Percentiles rank a stretch among this genome's conserved stretches.
Evolutionary conservation across 257 asterid species (phyloP).

Genomic region (Capsicum pubescens): DNA sequence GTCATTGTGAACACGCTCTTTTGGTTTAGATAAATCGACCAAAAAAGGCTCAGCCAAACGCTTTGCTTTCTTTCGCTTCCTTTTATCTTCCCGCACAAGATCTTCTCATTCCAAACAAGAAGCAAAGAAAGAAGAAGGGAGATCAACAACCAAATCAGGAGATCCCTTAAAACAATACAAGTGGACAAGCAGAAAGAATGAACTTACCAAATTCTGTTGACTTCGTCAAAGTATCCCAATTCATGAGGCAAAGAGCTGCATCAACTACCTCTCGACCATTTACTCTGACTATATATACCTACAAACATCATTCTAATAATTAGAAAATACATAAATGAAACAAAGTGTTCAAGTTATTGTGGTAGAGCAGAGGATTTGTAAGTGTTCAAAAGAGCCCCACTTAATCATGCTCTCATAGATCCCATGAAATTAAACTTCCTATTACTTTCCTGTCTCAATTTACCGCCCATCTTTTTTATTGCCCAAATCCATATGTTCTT

Average conservation of each 20-base stretch:
- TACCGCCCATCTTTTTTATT: not conserved
- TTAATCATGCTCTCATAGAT: not conserved
- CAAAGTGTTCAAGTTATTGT: not conserved
- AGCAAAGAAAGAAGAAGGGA: conserved; percentile 31
- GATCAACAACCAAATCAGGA: conserved; percentile 25
- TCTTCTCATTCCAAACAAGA: conserved; percentile 41
- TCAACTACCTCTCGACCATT: conserved; percentile 53
- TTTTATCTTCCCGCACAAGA: conserved; percentile 46
- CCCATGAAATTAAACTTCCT: not conserved
- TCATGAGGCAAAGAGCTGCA: conserved; percentile 81
- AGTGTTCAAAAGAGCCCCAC: not conserved
- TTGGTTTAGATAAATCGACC: conserved; percentile 43
- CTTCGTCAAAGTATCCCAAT: conserved; percentile 46
- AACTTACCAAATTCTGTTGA: conserved; percentile 51
- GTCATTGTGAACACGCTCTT: conserved; percentile 30
- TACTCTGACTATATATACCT: conserved; percentile 92
- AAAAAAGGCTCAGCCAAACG: conserved; percentile 57
- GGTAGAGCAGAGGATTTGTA: not conserved
- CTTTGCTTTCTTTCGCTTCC: conserved; percentile 54
- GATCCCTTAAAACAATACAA: conserved; percentile 21
- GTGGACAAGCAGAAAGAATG: not conserved
- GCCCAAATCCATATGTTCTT: not conserved
- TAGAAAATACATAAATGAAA: conserved; percentile 22
- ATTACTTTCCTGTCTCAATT: not conserved
- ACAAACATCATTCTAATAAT: conserved; percentile 27